Percentiles rank a stretch among this genome's conserved stretches.
Conservation (phyloP, 176 grass and related monocot species). For the Aegilops sharonensis region DNA sequence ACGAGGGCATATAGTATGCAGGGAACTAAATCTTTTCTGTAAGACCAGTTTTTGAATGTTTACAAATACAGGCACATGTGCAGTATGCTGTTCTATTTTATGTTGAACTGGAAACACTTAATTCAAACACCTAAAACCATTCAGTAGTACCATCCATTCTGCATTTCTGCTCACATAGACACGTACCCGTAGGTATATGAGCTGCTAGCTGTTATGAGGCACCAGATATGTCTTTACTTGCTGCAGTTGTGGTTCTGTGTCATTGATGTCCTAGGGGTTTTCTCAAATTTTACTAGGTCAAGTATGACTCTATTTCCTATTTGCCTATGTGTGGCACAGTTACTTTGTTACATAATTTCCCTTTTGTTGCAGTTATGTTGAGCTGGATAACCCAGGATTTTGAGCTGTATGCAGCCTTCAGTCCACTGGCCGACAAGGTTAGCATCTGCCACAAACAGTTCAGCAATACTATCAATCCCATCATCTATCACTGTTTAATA, state of each 20-base stretch:
- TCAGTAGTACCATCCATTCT: not conserved
- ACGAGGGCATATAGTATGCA: not conserved
- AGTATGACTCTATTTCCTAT: not conserved
- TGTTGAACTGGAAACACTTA: not conserved
- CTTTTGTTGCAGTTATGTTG: constrained; percentile 59
- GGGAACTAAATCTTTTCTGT: not conserved
- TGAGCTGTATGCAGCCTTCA: constrained; percentile 92
- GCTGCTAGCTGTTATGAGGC: not conserved
- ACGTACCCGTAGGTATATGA: not conserved
- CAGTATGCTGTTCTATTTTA: not conserved
- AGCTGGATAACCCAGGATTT: constrained; percentile 99
- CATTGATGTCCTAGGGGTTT: not conserved
- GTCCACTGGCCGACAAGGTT: constrained; percentile 92
- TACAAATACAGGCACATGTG: not conserved
- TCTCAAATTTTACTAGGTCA: not conserved
- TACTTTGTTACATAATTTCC: constrained; percentile 4
- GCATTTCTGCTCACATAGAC: not conserved
- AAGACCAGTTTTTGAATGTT: not conserved
- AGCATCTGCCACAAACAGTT: constrained; percentile 4
- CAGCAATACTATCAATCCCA: not conserved
- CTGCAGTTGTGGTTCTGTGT: not conserved
- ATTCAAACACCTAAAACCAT: not conserved
- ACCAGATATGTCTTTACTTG: not conserved
- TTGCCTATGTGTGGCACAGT: not conserved
- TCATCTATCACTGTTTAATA: not conserved